Base-by-base conservation (phyloP, 306 rosid genomes). In the Fragaria nilgerrensis region DNA sequence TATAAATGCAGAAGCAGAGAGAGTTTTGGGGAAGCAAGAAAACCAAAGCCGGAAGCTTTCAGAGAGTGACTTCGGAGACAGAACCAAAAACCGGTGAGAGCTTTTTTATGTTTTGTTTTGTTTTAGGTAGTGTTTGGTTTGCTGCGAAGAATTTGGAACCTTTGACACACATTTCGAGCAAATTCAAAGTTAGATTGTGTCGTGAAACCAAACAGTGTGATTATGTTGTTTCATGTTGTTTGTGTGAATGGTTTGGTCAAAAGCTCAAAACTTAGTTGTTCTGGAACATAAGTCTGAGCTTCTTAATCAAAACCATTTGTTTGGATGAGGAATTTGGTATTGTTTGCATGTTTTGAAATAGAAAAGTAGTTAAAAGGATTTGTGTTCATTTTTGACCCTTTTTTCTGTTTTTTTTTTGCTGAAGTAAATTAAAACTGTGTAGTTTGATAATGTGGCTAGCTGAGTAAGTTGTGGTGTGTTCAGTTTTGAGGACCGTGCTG, bases 71-170 rank as follows among this genome's bases (percentile, higher is more conserved):
- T 75, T 62, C 47, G 3, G 47, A 44, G 70, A 56, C 65, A 16
- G 77, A 65, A 66, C 41, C 47, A 70, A 58, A 55, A 44, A 15
- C 76, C 65, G 59, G 89, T 83, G 66, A 76, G 82, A 76, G 81
- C 19, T 48, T 15, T 22, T 77, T 63, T 68, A 47, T 13, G 52
- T 48, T 13, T 45, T 47, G 17, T 47, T 47, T 47, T 47, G 16
- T 13, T 47, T 13, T 47, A 3, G 15, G 52, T 13, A 0, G 49
- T 73, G 78, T 72, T 82, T 82, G 85, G 82, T 55, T 69, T 68
- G 61, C 74, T 43, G 37, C 27, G 76, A 50, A 7, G 20, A 56
- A 0, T 61, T 29, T 14, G 20, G 13, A 61, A 61, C 67, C 2
- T 62, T 62, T 7, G 20, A 62, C 68, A 32, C 68, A 14, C 67